Evolutionary conservation across 2,329 filamentous ascomycete species (phyloP), one percentile per base, ranked within the genome.

Genomic region (Colletotrichum spaethianum): DNA sequence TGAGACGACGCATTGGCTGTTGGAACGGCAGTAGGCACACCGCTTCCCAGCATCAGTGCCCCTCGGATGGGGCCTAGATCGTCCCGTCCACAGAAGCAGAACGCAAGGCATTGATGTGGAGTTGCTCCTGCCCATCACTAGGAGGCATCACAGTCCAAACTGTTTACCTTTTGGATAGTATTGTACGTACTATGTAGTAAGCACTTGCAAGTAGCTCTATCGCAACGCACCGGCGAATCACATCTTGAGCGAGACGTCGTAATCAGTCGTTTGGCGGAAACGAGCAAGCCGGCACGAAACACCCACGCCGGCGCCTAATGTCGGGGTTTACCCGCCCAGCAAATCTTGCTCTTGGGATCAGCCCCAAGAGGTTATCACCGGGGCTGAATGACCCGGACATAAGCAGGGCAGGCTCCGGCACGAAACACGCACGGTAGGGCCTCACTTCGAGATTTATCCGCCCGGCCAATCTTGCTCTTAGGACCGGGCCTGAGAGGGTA

Each of bases 351-450:
- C 57, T 46, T 8, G 38, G 20, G 31, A 62, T 20, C 42, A 42
- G 42, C 28, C 59, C 28, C 7, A 18, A 62, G 31, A 18, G 20
- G 42, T 44, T 62, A 62, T 48, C 59, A 31, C 59, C 59, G 59
- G n/a, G 20, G 28, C 14, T 46, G 59, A 23, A 20, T 26, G 31
- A n/a, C 8, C 59, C 59, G 59, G 59, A 62, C 31, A 62, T 50
- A 50, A 31, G 42, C 33, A 48, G 42, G 20, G 28, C 14, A 60
- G 57, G 23, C 26, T 28, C 23, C 56, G 36, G 38, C 28, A 18
- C 26, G 52, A 33, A 36, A 33, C 20, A 16, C 20, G 31, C 18
- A 31, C 33, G 16, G 2, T 31, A 55, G 31, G 26, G 18, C 23
- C 9, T 26, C 28, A 52, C 31, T 12, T 53, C 16, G 50, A 28